These are phyloP conservation scores for Emergomyces pasteurianus DNA, from an alignment of 2,329 filamentous ascomycete species.

Conservation along the genomic window DNA sequence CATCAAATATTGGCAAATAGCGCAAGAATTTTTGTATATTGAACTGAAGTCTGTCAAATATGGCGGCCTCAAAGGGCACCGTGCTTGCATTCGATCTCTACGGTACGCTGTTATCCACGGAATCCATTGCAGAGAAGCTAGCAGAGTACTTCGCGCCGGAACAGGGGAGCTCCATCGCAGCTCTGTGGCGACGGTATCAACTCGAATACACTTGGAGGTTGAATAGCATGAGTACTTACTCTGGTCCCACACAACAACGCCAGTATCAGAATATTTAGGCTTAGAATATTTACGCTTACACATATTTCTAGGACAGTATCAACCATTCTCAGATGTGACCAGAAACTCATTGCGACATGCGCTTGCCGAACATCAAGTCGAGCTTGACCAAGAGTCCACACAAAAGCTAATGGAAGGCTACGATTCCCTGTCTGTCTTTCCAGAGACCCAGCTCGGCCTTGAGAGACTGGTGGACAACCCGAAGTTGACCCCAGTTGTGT, in stretches of 20 bases:
- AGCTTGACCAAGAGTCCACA: constrained; percentile 35
- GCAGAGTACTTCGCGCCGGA: constrained; percentile 46
- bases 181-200: constrained; percentile 56
- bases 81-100: constrained; percentile 65
- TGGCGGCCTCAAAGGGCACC: constrained; percentile 17
- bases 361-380: constrained; percentile 43
- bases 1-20: background rate
- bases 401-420: constrained; percentile 50
- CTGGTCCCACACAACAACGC: background rate
- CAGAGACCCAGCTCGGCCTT: constrained; percentile 49
- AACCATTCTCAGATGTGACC: constrained; percentile 53
- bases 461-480: constrained; percentile 31
- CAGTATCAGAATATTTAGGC: background rate
- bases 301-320: constrained; percentile 42
- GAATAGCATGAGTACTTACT: constrained; percentile 57
- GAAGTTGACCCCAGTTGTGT: constrained; percentile 46
- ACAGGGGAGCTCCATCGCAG: constrained; percentile 45
- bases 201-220: constrained; percentile 67
- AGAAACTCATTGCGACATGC: constrained; percentile 51
- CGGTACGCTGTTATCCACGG: constrained; percentile 61
- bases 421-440: constrained; percentile 51
- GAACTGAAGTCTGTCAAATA: background rate
- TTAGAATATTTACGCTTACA: background rate
- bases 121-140: constrained; percentile 52
- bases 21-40: background rate